A percentile compares a stretch with the other conserved stretches of the same genome.
Conservation (phyloP, 2,329 filamentous ascomycete genomes). For the Fusarium multiceps region DNA sequence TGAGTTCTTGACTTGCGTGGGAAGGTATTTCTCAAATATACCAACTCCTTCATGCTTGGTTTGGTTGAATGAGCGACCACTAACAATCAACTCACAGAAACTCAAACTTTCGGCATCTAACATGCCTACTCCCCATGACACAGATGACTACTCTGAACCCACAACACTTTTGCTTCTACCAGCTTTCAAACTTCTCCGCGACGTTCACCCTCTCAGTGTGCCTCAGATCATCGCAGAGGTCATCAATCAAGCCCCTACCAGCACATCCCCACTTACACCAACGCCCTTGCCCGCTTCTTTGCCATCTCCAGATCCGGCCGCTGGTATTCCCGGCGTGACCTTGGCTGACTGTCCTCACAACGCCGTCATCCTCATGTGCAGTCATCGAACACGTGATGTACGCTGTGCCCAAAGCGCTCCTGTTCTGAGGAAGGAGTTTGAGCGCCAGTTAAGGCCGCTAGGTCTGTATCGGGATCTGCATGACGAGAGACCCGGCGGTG, state of each 20-base stretch:
- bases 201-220: constrained; percentile 81
- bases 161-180: constrained; percentile 88
- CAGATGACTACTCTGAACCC: constrained; percentile 71
- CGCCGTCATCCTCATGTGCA: constrained; percentile 92
- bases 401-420: constrained; percentile 95
- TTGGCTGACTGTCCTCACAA: constrained; percentile 77
- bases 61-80: background rate
- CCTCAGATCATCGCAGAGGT: constrained; percentile 76
- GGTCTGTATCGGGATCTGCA: constrained; percentile 88
- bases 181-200: constrained; percentile 83
- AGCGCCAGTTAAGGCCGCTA: constrained; percentile 85
- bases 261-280: constrained; percentile 68
- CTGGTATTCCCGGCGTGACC: constrained; percentile 48
- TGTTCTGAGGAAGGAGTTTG: constrained; percentile 86
- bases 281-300: constrained; percentile 53
- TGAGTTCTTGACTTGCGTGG: constrained; percentile 55
- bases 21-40: background rate
- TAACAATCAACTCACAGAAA: constrained; percentile 61
- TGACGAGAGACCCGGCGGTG: constrained; percentile 89
- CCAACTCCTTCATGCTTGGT: background rate
- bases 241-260: constrained; percentile 79
- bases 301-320: constrained; percentile 46
- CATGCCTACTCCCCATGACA: constrained; percentile 81
- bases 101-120: constrained; percentile 94
- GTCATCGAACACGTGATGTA: constrained; percentile 91